Evolutionary conservation across 2,329 filamentous ascomycete species (phyloP), one percentile per base, ranked within the genome.

Genomic region (Penicillium freii): DNA sequence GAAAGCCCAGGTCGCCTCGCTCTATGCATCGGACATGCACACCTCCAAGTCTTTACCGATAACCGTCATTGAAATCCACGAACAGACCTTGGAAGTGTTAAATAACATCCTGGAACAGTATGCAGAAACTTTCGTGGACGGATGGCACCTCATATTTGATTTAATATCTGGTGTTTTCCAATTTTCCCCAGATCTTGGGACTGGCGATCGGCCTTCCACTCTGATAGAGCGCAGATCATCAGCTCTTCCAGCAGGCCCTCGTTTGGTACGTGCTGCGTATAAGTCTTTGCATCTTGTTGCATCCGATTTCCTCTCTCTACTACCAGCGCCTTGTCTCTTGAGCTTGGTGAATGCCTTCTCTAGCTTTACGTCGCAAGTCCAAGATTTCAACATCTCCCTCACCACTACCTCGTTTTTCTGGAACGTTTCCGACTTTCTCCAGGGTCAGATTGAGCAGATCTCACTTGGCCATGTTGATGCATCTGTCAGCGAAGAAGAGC

Each of bases 331-430:
- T 49, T 97, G 84, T 77, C 90, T 88, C 73, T 82, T 87, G 58
- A 84, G 87, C 57, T 82, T 99, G 17, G 87, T 97, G 60, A 89
- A 96, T 76, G 91, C 92, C 11, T 83, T 99, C 23, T 91, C 91
- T 68, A 88, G 89, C 62, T 99, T 97, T 74, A 92, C 91, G 66
- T 88, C 87, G 0, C 94, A 99, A 73, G 83, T 88, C 62, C 90
- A 96, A 64, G 94, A 99, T 69, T 81, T 99, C 38, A 99, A 99
- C 66, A 95, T 97, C 68, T 93, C 93, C 0, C 80, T 99, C 27
- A 97, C 94, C 34, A 94, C 92, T 1, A 90, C 96, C 9, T 96
- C 93, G 0, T 94, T 96, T 70, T 96, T 96, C 73, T 97, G 92
- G 91, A 92, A 93, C 53, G 84, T 97, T 8, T 96, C 93, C 0